These are phyloP conservation scores for Pythium vanterpoolii DNA, from an alignment of 352 stramenopile species.

Conservation along the genomic window DNA sequence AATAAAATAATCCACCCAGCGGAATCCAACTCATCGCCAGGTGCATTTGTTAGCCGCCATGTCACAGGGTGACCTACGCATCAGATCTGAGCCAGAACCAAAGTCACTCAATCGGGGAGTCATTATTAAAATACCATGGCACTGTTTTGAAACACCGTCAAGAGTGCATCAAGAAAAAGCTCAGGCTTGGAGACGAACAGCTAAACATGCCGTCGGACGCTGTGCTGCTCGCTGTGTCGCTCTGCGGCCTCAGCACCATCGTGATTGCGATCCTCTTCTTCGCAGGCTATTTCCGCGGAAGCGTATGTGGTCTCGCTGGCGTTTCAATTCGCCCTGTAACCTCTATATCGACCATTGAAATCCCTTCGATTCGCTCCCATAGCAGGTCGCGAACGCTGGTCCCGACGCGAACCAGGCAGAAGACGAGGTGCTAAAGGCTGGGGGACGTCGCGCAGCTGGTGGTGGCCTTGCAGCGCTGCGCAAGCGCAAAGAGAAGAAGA, in stretches of 20 bases:
- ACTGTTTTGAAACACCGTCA: not conserved
- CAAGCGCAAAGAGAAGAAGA: conserved; percentile 65
- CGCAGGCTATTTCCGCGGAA: conserved; percentile 52
- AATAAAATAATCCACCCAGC: no score
- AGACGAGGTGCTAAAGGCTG: conserved; percentile 31
- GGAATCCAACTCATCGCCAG: no score
- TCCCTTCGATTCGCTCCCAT: not conserved
- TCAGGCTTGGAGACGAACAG: not conserved
- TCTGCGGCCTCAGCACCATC: conserved; percentile 46
- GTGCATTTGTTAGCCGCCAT: no score
- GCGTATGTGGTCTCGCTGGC: conserved; percentile 23
- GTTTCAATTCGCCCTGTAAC: not conserved
- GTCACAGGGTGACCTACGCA: no score
- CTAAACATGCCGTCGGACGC: conserved; percentile 60
- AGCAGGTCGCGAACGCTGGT: conserved; percentile 24
- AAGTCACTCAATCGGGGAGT: no score
- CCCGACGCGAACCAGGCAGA: conserved; percentile 25
- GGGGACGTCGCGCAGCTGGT: conserved; percentile 30
- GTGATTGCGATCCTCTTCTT: conserved; percentile 60
- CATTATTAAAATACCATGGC: no score
- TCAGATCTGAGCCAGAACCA: no score
- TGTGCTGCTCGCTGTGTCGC: conserved; percentile 46
- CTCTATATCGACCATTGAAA: not conserved
- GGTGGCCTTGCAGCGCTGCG: conserved; percentile 50
- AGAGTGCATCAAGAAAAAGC: not conserved